Base-by-base conservation (phyloP, 805 yeast genomes). In the Saturnispora silvae region DNA sequence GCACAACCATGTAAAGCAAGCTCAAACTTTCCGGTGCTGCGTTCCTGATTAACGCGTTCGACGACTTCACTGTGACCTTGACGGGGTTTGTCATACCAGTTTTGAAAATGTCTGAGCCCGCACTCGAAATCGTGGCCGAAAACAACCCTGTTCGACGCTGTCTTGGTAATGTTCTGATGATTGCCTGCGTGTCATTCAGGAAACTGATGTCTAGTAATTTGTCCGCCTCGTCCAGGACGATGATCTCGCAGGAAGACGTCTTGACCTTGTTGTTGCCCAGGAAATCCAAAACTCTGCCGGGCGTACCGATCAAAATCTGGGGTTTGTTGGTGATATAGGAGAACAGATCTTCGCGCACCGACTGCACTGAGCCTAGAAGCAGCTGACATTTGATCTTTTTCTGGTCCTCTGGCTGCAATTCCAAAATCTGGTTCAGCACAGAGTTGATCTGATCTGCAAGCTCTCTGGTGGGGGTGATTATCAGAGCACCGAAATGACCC, bases 81-180 rank as follows among this genome's bases (percentile, higher is more conserved):
- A 89, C 94, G 0, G 98, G 98, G 54, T 92, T 89, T 38, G 94
- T 70, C 73, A 92, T 74, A 14, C 97, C 97, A 1, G 94, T 79
- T 40, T 81, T 75, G 54, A 85, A 84, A 19, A 92, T 73, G 35
- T 75, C 73, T 25, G 71, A 66, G 9, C 92, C 85, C 0, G 95
- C 92, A 39, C 82, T 77, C 5, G 82, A 72, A 35, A 92, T 75
- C 0, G 98, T 92, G 2, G 98, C 98, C 1, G 96, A 85, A 53
- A 89, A 89, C 15, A 89, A 63, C 1, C 97, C 98, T 0, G 94
- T 85, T 51, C 98, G 69, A 50, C 95, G 75, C 60, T 89, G 98
- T 47, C 83, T 80, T 0, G 98, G 98, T 20, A 92, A 61, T 31
- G 68, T 54, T 24, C 72, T 65, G 28, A 89, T 62, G 20, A 89